Percentiles rank a stretch among this genome's conserved stretches.
Evolutionary conservation across 164 flowering plant species (phyloP).

Genomic region (Dillenia turbinata): DNA sequence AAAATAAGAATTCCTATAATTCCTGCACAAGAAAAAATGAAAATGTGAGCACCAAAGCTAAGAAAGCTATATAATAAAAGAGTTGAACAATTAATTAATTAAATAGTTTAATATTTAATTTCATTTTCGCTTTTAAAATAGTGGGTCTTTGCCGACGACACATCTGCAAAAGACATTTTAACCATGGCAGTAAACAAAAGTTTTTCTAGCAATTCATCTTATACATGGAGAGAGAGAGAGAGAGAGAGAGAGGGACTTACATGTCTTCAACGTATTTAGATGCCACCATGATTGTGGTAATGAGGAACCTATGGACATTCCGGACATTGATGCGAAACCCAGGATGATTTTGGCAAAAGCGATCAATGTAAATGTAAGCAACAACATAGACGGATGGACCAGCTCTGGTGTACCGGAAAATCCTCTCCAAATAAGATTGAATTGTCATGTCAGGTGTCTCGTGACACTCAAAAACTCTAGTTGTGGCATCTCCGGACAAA

Average conservation of each 20-base stretch:
- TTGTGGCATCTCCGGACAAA: conserved; percentile 14
- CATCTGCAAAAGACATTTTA: too few species aligned
- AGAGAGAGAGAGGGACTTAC: conserved; percentile 39
- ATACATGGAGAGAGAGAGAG: background rate
- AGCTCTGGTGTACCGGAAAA: conserved; percentile 64
- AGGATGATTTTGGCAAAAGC: conserved; percentile 68
- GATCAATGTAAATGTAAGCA: conserved; percentile 80
- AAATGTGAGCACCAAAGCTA: background rate
- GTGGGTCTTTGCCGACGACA: too few species aligned
- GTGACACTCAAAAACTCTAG: conserved; percentile 45
- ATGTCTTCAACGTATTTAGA: conserved; percentile 90
- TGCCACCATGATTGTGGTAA: conserved; percentile 90
- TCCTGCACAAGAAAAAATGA: conserved; percentile 41
- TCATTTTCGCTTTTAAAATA: too few species aligned
- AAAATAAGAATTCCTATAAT: conserved; percentile 83
- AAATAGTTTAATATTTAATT: too few species aligned
- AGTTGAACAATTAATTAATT: background rate
- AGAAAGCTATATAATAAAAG: background rate
- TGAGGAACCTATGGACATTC: conserved; percentile 84
- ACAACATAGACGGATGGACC: conserved; percentile 83
- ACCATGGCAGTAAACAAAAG: too few species aligned
- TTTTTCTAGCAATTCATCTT: background rate
- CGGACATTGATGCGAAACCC: conserved; percentile 50
- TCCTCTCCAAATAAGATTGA: conserved; percentile 75
- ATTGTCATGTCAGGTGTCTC: conserved; percentile 68